Percentiles rank a stretch among this genome's conserved stretches.
Conservation (phyloP, 164 flowering plant species). For the Pachysandra terminalis region DNA sequence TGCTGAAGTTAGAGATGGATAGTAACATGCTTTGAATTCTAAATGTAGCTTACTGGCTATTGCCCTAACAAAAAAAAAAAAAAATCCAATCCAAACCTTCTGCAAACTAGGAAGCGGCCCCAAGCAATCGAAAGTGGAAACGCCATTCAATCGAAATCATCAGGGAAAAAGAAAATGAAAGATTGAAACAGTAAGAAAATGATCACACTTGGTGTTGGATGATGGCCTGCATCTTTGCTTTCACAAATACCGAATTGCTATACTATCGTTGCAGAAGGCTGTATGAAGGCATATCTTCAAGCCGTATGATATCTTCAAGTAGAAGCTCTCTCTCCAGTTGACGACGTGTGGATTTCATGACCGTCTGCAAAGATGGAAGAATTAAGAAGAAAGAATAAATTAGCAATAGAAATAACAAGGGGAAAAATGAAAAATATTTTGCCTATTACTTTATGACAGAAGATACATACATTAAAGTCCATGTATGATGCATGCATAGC, state of each 20-base stretch:
- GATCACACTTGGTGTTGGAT: neutral
- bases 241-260: neutral
- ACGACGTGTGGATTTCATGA: slow-evolving; percentile 85
- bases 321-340: slow-evolving; percentile 79
- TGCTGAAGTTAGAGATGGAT: no score
- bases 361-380: slow-evolving; percentile 52
- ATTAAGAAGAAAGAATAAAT: neutral
- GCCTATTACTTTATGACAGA: no score
- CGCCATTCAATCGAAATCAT: neutral
- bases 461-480: slow-evolving; percentile 93
- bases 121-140: neutral
- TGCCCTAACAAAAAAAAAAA: no score
- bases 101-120: no score
- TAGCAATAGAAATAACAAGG: neutral
- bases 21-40: no score
- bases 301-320: slow-evolving; percentile 52
- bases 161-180: no score
- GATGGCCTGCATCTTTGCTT: neutral
- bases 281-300: slow-evolving; percentile 81
- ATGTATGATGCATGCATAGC: slow-evolving; percentile 87
- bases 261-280: slow-evolving; percentile 44
- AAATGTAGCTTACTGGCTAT: no score
- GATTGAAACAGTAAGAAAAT: neutral
- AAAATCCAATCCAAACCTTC: neutral
- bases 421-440: neutral